Percentiles rank a stretch among this genome's conserved stretches.
Evolutionary conservation across 1,139 yeast species (phyloP).

Genomic region (Hansenula anomala): DNA sequence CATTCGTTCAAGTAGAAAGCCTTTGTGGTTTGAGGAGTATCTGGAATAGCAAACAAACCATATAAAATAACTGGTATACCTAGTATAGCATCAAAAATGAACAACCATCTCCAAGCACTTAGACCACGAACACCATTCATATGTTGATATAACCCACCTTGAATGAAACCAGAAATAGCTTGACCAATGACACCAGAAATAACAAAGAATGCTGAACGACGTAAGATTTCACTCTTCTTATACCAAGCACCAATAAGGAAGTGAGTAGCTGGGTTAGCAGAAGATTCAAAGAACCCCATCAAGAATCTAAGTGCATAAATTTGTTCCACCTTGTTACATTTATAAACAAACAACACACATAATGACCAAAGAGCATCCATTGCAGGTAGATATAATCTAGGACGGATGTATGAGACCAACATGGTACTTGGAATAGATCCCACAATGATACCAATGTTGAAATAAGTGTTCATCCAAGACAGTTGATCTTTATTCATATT

Average conservation of each 20-base stretch:
- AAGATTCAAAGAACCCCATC: slow-evolving; percentile 26
- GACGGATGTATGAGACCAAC: slow-evolving; percentile 43
- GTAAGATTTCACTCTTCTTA: slow-evolving; percentile 20
- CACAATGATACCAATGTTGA: slow-evolving; percentile 38
- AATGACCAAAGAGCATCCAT: slow-evolving; percentile 27
- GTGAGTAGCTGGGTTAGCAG: slow-evolving; percentile 21
- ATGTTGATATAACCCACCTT: slow-evolving; percentile 22
- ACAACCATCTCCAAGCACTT: slow-evolving; percentile 32
- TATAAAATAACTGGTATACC: slow-evolving; percentile 26
- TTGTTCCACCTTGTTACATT: slow-evolving; percentile 32
- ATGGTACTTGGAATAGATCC: slow-evolving; percentile 48
- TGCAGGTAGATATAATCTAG: slow-evolving; percentile 39
- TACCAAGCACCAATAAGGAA: slow-evolving; percentile 26
- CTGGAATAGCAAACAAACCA: slow-evolving; percentile 23
- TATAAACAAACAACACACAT: slow-evolving; percentile 37
- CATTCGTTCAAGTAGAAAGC: not conserved
- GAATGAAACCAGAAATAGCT: slow-evolving; percentile 32
- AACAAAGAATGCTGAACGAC: slow-evolving; percentile 22
- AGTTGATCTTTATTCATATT: slow-evolving; percentile 22
- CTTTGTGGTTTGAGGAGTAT: slow-evolving; percentile 36
- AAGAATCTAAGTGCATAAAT: slow-evolving; percentile 37
- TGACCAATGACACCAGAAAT: slow-evolving; percentile 27
- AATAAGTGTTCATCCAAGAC: slow-evolving; percentile 8
- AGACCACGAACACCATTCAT: slow-evolving; percentile 26
- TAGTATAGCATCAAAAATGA: slow-evolving; percentile 28